A percentile compares a stretch with the other conserved stretches of the same genome.
These are phyloP conservation scores for Alternaria solani DNA, from an alignment of 2,329 filamentous ascomycete species.

Conservation along the genomic window DNA sequence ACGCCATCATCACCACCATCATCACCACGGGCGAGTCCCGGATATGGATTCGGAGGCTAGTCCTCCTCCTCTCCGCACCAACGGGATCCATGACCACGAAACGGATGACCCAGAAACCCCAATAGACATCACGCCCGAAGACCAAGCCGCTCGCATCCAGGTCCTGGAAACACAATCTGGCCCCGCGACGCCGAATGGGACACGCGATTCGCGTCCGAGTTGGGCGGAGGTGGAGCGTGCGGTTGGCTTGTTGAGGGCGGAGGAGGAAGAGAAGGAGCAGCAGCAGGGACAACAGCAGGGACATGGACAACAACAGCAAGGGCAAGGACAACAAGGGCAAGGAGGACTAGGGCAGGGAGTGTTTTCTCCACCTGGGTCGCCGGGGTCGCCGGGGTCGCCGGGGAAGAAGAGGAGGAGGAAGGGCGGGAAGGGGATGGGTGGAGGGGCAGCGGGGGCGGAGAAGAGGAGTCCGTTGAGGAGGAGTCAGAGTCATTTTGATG, in stretches of 20 bases:
- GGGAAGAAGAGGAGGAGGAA: background rate
- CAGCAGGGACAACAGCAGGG: too few species aligned
- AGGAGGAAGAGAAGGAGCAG: constrained; percentile 26
- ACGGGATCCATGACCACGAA: background rate
- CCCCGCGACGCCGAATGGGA: constrained; percentile 55
- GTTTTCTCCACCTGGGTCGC: background rate
- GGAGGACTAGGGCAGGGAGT: background rate
- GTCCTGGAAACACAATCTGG: constrained; percentile 54
- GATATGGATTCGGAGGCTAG: background rate
- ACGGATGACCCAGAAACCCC: background rate
- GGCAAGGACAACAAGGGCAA: constrained; percentile 7
- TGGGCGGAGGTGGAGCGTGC: constrained; percentile 51
- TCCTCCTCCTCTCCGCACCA: background rate
- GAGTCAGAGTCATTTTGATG: constrained; percentile 43
- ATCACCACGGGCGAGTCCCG: background rate
- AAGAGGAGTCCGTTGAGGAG: constrained; percentile 43
- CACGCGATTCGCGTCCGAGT: constrained; percentile 47
- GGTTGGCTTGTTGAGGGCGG: constrained; percentile 43
- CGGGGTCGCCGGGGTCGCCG: background rate
- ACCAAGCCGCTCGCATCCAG: constrained; percentile 40
- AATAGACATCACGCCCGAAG: constrained; percentile 14
- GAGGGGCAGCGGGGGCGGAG: constrained; percentile 25
- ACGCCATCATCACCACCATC: too few species aligned
- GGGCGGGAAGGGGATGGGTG: background rate
- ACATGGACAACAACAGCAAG: too few species aligned